Conservation (phyloP, 169 alveolate genomes). For the Ichthyophthirius multifiliis region DNA sequence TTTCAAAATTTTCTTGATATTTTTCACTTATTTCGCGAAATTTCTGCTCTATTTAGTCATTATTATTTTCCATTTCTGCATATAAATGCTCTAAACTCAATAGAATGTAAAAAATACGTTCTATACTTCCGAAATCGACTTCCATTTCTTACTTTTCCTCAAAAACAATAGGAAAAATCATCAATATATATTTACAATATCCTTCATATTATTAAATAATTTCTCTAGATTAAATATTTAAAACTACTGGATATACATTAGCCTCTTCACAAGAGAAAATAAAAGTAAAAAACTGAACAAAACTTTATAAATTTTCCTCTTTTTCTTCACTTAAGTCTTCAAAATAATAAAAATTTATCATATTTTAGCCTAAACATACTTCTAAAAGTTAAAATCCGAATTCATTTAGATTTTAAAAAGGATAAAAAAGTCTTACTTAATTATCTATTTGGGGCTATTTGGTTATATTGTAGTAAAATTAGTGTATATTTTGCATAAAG, state of each 20-base stretch:
- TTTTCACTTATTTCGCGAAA: background rate
- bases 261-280: background rate
- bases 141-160: background rate
- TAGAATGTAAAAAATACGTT: background rate
- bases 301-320: background rate
- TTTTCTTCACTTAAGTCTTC: background rate
- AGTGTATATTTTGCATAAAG: background rate
- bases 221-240: background rate
- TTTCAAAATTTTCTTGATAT: background rate
- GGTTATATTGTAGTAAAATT: no score
- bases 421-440: no score
- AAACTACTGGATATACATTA: background rate
- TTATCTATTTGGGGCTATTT: background rate
- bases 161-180: background rate
- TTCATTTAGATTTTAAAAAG: no score
- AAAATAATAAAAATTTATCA: background rate
- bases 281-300: background rate
- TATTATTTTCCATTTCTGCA: background rate
- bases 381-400: background rate
- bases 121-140: background rate
- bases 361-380: background rate
- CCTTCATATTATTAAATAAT: background rate
- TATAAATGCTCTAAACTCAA: background rate
- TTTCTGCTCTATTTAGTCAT: background rate
- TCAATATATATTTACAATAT: background rate